phyloP scores from a whole-genome alignment of 345 rosid species.

The Raphanus raphanistrum region DNA sequence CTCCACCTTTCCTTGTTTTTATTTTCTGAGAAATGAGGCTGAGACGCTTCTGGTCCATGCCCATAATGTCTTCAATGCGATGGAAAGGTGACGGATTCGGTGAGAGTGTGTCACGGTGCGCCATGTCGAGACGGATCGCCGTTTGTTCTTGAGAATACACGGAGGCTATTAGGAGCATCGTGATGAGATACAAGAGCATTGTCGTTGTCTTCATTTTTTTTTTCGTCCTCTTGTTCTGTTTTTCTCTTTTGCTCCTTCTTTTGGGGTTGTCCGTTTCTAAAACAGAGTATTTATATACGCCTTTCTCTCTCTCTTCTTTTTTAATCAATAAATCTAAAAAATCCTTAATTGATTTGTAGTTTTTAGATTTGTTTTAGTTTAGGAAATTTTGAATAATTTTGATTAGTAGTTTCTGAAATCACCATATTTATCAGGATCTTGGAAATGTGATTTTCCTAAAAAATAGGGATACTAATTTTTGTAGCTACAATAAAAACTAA shows the following conservation, averaged over 20 bases:
- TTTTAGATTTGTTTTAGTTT: neutral
- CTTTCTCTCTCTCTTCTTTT: slow-evolving; percentile 18
- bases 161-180: slow-evolving; percentile 14
- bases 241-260: neutral
- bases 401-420: neutral
- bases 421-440: neutral
- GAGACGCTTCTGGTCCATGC: slow-evolving; percentile 46
- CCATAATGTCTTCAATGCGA: slow-evolving; percentile 39
- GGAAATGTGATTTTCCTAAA: neutral
- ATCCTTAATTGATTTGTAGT: neutral
- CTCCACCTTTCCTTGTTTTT: neutral
- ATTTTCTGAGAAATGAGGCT: slow-evolving; percentile 30
- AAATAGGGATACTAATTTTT: neutral
- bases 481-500: neutral
- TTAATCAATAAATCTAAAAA: neutral
- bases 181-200: slow-evolving; percentile 18
- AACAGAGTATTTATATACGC: slow-evolving; percentile 32
- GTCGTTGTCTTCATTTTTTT: slow-evolving; percentile 22
- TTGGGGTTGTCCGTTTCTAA: slow-evolving; percentile 19
- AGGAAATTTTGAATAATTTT: neutral
- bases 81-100: neutral
- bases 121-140: slow-evolving; percentile 10
- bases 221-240: slow-evolving; percentile 11
- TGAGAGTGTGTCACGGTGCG: slow-evolving; percentile 21
- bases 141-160: slow-evolving; percentile 5